Evolutionary conservation across 768 basidiomycete genomes (phyloP), one percentile per base, ranked within the genome.

Genomic region (Boletus huronensis): DNA sequence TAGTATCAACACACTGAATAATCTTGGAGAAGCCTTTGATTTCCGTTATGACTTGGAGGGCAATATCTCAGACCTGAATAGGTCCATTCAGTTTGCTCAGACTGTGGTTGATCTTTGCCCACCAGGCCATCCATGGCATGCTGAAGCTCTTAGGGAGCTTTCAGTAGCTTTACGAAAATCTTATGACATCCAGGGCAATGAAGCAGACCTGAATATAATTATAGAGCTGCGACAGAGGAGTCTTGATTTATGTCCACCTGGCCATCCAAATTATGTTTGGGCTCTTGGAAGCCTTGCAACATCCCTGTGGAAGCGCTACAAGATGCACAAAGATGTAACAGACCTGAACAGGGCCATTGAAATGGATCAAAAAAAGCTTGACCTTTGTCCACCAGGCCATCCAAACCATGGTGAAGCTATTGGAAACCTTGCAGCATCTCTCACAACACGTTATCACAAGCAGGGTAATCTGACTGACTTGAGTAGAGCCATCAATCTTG

Each of bases 1-100:
- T 10, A 38, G 4, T 11, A 2, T n/a, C n/a, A n/a, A 0, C 1
- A 21, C 9, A 0, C 3, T 39, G 19, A 3, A 6, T 11, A 2
- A 13, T 39, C 19, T 39, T 39, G 38, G 2, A 39, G 2, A 2
- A 0, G 0, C 38, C 9, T 19, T 38, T 38, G 3, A 1, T 0
- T 19, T 9, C 10, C 10, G 5, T 11, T 2, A 38, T 38, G n/a
- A 19, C 2, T 6, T 21, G 8, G 10, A 0, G n/a, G 38, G 38
- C 10, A 39, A 39, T 13, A 39, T 39, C 38, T 39, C 38, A 39
- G 19, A 39, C 6, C 2, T 39, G 9, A 38, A 38, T 38, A 38
- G n/a, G 36, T 0, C 4, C 3, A 19, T 10, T 10, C 10, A 38
- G n/a, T 19, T 38, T 0, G 0, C 0, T 2, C n/a, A 39, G 11